A percentile compares a stretch with the other conserved stretches of the same genome.
Conservation (phyloP, 2,329 filamentous ascomycete genomes). For the Achaetomium macrosporum region DNA sequence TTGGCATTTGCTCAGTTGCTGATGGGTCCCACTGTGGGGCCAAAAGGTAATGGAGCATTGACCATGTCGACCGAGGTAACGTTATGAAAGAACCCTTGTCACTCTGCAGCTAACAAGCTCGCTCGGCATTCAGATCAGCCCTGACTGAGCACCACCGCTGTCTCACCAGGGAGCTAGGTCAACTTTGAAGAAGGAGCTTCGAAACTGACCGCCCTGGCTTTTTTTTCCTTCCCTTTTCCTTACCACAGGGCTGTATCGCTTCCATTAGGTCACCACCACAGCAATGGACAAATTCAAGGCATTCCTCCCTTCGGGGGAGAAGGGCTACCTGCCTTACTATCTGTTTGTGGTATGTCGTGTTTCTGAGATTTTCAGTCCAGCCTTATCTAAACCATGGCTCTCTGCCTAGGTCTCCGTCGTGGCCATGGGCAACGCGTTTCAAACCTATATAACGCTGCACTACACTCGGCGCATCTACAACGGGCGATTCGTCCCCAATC, state of each 20-base stretch:
- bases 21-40: too few species aligned
- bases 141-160: too few species aligned
- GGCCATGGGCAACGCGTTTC: slow-evolving; percentile 77
- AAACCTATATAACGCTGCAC: slow-evolving; percentile 72
- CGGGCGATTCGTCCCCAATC: slow-evolving; percentile 52
- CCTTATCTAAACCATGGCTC: slow-evolving; percentile 9
- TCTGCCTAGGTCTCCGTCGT: slow-evolving; percentile 66
- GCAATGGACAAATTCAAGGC: slow-evolving; percentile 42
- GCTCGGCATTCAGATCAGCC: too few species aligned
- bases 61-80: too few species aligned
- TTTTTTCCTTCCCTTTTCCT: too few species aligned
- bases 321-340: slow-evolving; percentile 54
- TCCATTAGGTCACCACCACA: neutral
- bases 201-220: neutral
- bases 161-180: too few species aligned
- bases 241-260: neutral
- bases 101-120: too few species aligned
- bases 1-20: too few species aligned
- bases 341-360: slow-evolving; percentile 46
- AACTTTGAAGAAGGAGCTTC: neutral
- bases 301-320: slow-evolving; percentile 41
- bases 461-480: slow-evolving; percentile 87
- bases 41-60: too few species aligned
- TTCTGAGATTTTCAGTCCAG: neutral
- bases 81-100: too few species aligned